phyloP scores from a whole-genome alignment of 108 stramenopile species.

The Nannochloropsis oceanica region DNA sequence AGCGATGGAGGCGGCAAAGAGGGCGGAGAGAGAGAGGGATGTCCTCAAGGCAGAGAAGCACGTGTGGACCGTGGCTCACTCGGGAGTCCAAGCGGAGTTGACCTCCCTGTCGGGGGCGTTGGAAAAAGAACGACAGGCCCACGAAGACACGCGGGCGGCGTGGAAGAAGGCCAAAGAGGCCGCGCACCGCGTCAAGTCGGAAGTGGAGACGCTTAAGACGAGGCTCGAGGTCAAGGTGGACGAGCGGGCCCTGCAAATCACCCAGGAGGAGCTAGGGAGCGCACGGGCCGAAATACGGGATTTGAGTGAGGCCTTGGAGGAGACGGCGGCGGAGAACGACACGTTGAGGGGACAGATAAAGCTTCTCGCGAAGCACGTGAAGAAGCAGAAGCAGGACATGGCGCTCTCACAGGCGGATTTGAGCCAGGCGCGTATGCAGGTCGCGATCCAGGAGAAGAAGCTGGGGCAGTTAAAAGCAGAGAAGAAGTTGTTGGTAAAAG shows the following conservation, averaged over 20 bases:
- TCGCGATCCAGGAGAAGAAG: not conserved
- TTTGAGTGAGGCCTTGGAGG: slow-evolving; percentile 15
- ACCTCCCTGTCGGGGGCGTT: slow-evolving; percentile 7
- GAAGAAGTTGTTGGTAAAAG: slow-evolving; percentile 7
- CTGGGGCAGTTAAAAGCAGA: slow-evolving; percentile 9
- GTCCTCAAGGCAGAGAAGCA: slow-evolving; percentile 18
- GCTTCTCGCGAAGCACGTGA: not conserved
- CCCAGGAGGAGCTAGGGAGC: not conserved
- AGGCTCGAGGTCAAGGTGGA: not conserved
- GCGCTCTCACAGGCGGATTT: not conserved
- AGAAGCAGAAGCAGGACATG: slow-evolving; percentile 3
- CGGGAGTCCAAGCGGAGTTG: slow-evolving; percentile 23
- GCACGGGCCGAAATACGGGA: slow-evolving; percentile 12
- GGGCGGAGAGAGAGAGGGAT: slow-evolving; percentile 6
- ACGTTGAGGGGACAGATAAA: slow-evolving; percentile 12
- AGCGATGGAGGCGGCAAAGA: not conserved
- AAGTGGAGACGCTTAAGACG: not conserved
- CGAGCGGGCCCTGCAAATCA: not conserved
- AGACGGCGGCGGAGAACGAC: slow-evolving; percentile 9
- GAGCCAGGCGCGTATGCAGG: not conserved
- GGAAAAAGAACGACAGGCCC: slow-evolving; percentile 16
- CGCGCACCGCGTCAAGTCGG: not conserved
- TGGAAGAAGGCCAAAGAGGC: slow-evolving; percentile 14
- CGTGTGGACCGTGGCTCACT: slow-evolving; percentile 25
- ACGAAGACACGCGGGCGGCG: slow-evolving; percentile 18